A percentile compares a stretch with the other conserved stretches of the same genome.
phyloP scores from a whole-genome alignment of 495 filamentous ascomycete genomes.

The Penicillium cataractarum region DNA sequence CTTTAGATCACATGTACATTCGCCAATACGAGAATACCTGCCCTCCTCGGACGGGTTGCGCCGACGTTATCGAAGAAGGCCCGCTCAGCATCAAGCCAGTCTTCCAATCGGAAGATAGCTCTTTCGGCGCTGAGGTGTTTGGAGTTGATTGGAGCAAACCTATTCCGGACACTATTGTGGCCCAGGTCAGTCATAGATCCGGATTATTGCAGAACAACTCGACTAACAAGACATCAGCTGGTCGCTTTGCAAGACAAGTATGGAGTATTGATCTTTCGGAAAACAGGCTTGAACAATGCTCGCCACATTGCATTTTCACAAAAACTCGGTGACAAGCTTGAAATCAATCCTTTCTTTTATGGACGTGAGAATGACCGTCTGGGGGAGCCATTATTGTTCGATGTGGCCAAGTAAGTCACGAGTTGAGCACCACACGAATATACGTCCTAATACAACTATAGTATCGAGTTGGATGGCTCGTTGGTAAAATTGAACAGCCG shows the following conservation, averaged over 20 bases:
- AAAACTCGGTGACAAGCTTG: constrained; percentile 24
- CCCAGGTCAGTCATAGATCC: constrained; percentile 13
- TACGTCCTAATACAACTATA: constrained; percentile 3
- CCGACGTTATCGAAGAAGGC: constrained; percentile 12
- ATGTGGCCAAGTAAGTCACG: constrained; percentile 26
- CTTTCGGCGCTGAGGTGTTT: constrained; percentile 23
- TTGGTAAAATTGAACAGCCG: constrained; percentile 24
- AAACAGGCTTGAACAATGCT: constrained; percentile 23
- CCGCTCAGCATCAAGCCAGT: constrained; percentile 18
- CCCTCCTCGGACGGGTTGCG: constrained; percentile 7
- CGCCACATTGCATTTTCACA: constrained; percentile 28
- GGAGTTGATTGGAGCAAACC: constrained; percentile 22
- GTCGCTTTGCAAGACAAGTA: constrained; percentile 25
- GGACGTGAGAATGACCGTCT: constrained; percentile 27
- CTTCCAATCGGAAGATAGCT: constrained; percentile 6
- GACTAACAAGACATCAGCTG: constrained; percentile 13
- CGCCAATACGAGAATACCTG: constrained; percentile 19
- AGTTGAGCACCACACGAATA: not conserved
- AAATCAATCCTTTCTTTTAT: constrained; percentile 31
- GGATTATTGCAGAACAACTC: not conserved
- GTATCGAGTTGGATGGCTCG: constrained; percentile 27
- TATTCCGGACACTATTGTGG: constrained; percentile 15
- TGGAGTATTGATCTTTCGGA: constrained; percentile 23
- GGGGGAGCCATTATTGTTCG: constrained; percentile 23
- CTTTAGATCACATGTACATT: constrained; percentile 21